A percentile compares a stretch with the other conserved stretches of the same genome.
These are phyloP conservation scores for Fusarium longipes DNA, from an alignment of 2,329 filamentous ascomycete genomes.

Conservation along the genomic window DNA sequence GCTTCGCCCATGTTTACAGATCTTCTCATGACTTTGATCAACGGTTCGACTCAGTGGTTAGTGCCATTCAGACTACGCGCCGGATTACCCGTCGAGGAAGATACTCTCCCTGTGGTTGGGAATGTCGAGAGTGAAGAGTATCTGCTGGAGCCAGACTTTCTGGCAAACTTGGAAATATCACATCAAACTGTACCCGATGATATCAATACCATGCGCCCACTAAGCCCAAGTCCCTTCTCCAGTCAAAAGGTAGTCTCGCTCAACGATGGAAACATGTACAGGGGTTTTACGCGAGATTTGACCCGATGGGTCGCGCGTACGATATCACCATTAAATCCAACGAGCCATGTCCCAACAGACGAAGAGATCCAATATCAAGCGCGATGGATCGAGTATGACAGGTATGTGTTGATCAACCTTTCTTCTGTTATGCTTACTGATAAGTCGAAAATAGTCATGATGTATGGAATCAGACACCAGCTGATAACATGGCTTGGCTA, in stretches of 20 bases:
- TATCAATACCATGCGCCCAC: too few relatives aligned
- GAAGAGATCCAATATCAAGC: constrained; percentile 52
- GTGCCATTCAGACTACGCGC: constrained; percentile 2
- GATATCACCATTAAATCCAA: constrained; percentile 49
- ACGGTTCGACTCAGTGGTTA: constrained; percentile 25
- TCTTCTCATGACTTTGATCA: constrained; percentile 12
- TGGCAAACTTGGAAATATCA: background rate
- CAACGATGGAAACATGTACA: constrained; percentile 23
- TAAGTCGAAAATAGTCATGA: background rate
- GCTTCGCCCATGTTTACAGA: constrained; percentile 27
- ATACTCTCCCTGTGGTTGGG: fast-evolving
- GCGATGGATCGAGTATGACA: constrained; percentile 48
- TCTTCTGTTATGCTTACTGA: fast-evolving
- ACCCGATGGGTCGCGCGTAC: constrained; percentile 42
- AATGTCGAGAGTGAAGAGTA: fast-evolving
- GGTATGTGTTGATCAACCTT: constrained; percentile 10
- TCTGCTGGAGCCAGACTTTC: background rate
- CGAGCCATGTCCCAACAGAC: constrained; percentile 49
- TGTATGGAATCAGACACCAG: constrained; percentile 24
- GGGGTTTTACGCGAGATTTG: constrained; percentile 28
- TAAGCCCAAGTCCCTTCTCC: fast-evolving
- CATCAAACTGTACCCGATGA: too few relatives aligned
- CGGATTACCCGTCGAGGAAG: background rate
- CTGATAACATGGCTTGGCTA: constrained; percentile 16
- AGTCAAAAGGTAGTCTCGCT: constrained; percentile 3